phyloP scores from a whole-genome alignment of 148 eudicot genomes.

The Rhododendron simsii region DNA sequence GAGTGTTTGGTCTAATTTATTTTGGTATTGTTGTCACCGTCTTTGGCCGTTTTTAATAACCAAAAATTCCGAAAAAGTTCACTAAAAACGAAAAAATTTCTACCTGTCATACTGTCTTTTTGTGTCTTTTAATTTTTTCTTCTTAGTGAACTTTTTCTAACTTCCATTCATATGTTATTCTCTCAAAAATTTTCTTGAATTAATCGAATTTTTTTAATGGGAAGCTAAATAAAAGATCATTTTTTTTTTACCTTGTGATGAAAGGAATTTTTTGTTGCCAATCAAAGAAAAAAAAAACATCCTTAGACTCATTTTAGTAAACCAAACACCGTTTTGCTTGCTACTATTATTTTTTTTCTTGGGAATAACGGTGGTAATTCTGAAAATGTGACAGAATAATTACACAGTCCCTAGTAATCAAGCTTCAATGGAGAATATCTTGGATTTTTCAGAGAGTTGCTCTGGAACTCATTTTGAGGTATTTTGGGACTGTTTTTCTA shows the following conservation, averaged over 20 bases:
- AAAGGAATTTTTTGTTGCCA: neutral
- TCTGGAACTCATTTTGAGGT: constrained; percentile 32
- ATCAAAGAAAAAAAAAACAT: neutral
- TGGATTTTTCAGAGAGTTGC: constrained; percentile 44
- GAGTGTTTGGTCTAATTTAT: neutral
- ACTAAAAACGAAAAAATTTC: no score
- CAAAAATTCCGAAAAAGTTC: no score
- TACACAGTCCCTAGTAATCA: constrained; percentile 17
- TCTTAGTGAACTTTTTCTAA: neutral
- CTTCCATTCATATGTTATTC: neutral
- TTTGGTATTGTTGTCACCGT: neutral
- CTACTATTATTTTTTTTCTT: neutral
- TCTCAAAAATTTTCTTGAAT: neutral
- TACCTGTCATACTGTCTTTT: no score
- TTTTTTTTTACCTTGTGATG: no score
- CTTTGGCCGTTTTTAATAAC: no score
- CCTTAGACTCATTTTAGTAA: neutral
- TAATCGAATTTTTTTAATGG: neutral
- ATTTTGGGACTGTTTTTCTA: neutral
- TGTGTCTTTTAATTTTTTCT: no score
- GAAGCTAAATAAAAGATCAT: neutral
- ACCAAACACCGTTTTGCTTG: neutral
- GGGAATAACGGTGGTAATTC: neutral
- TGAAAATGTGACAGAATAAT: constrained; percentile 23
- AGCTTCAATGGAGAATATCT: constrained; percentile 24